A percentile compares a stretch with the other conserved stretches of the same genome.
phyloP scores from a whole-genome alignment of 139 green algal species.

The Zygnema cylindricum region DNA sequence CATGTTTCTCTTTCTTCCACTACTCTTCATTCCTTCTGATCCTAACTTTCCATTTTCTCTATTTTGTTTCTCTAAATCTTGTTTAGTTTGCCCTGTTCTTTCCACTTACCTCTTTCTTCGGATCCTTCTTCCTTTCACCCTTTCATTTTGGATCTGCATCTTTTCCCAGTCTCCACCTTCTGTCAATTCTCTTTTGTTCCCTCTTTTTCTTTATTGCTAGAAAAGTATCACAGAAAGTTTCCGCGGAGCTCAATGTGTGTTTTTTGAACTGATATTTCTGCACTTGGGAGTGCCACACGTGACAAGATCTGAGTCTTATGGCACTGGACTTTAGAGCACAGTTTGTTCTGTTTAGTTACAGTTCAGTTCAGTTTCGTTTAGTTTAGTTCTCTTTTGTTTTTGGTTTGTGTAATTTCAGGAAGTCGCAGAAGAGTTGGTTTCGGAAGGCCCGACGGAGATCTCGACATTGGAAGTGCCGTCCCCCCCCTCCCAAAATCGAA shows the following conservation, averaged over 20 bases:
- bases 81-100: background rate
- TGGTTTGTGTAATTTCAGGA: background rate
- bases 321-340: too few species aligned
- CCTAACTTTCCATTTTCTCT: background rate
- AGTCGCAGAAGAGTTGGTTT: background rate
- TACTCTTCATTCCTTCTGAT: slow-evolving; percentile 30
- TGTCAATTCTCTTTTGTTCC: too few species aligned
- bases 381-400: too few species aligned
- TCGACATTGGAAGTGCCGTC: background rate
- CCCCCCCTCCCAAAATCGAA: background rate
- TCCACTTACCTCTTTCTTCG: background rate
- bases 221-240: too few species aligned
- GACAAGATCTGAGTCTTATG: too few species aligned
- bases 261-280: too few species aligned
- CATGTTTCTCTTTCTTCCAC: slow-evolving; percentile 2
- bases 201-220: too few species aligned
- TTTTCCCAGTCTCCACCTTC: too few species aligned
- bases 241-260: too few species aligned
- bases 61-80: background rate
- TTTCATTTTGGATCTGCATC: background rate
- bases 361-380: too few species aligned
- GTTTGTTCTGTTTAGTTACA: too few species aligned
- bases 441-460: background rate
- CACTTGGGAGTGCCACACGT: too few species aligned
- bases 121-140: background rate